phyloP scores from a whole-genome alignment of 768 basidiomycete species.

The Piloderma croceum region DNA sequence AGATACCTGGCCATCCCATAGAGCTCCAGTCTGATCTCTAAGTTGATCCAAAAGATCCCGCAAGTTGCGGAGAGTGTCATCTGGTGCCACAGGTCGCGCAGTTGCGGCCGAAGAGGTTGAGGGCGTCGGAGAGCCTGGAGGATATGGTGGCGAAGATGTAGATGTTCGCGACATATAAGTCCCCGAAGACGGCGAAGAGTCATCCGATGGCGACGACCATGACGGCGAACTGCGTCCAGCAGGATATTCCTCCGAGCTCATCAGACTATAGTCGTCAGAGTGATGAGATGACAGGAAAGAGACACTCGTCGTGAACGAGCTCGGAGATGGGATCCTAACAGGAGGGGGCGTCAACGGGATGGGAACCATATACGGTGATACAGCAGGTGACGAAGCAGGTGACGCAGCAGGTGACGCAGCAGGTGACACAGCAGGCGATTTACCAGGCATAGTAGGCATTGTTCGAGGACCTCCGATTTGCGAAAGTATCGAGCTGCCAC shows the following conservation, averaged over 20 bases:
- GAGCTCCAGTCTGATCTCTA: constrained; percentile 49
- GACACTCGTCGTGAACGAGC: constrained; percentile 27
- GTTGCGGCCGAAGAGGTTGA: constrained; percentile 32
- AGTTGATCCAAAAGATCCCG: constrained; percentile 52
- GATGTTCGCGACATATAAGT: constrained; percentile 37
- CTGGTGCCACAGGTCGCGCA: constrained; percentile 21
- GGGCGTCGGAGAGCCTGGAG: constrained; percentile 32
- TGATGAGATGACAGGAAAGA: constrained; percentile 60
- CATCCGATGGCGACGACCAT: constrained; percentile 8
- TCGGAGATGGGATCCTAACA: constrained; percentile 33
- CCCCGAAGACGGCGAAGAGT: constrained; percentile 28
- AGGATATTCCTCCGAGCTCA: constrained; percentile 21
- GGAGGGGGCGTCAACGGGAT: constrained; percentile 42
- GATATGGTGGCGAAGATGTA: constrained; percentile 28
- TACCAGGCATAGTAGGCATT: constrained; percentile 12
- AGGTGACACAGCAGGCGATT: constrained; percentile 17
- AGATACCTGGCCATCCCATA: constrained; percentile 58
- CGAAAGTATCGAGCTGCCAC: not conserved
- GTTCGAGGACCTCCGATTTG: not conserved
- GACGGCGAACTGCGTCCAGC: constrained; percentile 3
- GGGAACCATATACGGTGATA: too few species aligned
- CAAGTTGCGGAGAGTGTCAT: constrained; percentile 36
- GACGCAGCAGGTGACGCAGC: constrained; percentile 18
- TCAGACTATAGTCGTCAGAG: constrained; percentile 59
- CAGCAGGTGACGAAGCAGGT: constrained; percentile 12